Percentiles rank a stretch among this genome's conserved stretches.
These are phyloP conservation scores for Gastrolobium bilobum DNA, from an alignment of 306 rosid species.

Conservation along the genomic window DNA sequence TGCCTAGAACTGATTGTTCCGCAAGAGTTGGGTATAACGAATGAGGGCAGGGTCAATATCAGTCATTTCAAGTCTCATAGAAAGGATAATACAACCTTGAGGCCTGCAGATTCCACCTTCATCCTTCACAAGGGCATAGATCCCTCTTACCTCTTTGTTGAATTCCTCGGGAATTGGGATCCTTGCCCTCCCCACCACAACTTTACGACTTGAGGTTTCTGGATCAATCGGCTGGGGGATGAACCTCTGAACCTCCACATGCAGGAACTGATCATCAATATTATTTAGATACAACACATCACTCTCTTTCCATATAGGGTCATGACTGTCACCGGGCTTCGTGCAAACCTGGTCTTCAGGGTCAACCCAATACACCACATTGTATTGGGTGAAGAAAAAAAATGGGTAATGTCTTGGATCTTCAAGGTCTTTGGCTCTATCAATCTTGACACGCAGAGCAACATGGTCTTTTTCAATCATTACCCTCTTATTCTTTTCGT, in stretches of 20 bases:
- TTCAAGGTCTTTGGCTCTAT: conserved; percentile 18
- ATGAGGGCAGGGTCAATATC: not conserved
- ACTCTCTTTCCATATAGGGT: not conserved
- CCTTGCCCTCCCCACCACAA: conserved; percentile 38
- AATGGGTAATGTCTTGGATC: not conserved
- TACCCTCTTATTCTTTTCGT: not conserved
- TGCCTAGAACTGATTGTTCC: not conserved
- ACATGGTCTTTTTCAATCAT: not conserved
- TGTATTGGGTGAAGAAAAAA: not conserved
- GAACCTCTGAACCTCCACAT: conserved; percentile 39
- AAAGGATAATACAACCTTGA: not conserved
- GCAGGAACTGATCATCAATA: not conserved
- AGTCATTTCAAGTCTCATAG: conserved; percentile 6
- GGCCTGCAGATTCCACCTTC: not conserved
- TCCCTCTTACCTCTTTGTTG: not conserved
- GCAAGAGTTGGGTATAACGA: too few species aligned
- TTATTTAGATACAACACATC: not conserved
- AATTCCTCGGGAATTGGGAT: conserved; percentile 1
- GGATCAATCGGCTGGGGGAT: not conserved
- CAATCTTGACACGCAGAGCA: not conserved
- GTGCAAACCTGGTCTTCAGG: not conserved
- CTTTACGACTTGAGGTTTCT: conserved; percentile 4
- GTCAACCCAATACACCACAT: conserved; percentile 36
- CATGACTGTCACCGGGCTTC: not conserved
- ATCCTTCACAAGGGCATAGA: not conserved